Base-by-base conservation (phyloP, 1,284 basidiomycete genomes). In the Ceratobasidium sp. region DNA sequence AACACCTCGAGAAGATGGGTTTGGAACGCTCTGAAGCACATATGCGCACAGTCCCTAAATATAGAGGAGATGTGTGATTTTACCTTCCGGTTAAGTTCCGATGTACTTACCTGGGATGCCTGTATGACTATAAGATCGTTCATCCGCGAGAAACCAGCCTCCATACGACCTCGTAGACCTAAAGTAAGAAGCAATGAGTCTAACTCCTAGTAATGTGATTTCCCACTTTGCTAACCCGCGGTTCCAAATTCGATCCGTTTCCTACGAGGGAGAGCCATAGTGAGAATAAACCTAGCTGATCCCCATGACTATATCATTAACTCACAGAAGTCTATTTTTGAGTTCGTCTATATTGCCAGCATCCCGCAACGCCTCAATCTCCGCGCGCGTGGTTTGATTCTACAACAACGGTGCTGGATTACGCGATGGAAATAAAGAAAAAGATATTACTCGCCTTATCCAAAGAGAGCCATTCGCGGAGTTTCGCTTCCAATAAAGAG, bases 101-200 rank as follows among this genome's bases (percentile, higher is more conserved):
- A n/a, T n/a, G n/a, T n/a, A n/a, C n/a, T 71, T 48, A 89, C 93
- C 85, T 95, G 93, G 19, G 93, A 93, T 5, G 93, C 88, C 80
- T 95, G 94, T 50, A 94, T 90, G 67, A 96, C 85, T 59, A 90
- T 93, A 66, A 96, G 82, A 81, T 95, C 93, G 80, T 96, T 96
- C 93, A 96, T 95, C 67, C 91, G 87, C 24, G 91, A 86, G 88
- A 91, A 95, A 1, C 94, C 94, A 8, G 93, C 93, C 79, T 93
- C 91, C 94, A 96, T 96, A 76, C 84, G 86, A 4, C 91, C 94
- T 78, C 94, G 84, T 19, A 96, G 85, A 63, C 93, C 94, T 93
- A 77, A 6, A 36, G 45, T n/a, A 5, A 50, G 22, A 60, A 65
- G 27, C 36, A 60, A 33, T 41, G 50, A 66, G 69, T 66, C 33